A percentile compares a stretch with the other conserved stretches of the same genome.
Evolutionary conservation across 306 rosid genomes (phyloP).

Genomic region (Crataegus laevigata): DNA sequence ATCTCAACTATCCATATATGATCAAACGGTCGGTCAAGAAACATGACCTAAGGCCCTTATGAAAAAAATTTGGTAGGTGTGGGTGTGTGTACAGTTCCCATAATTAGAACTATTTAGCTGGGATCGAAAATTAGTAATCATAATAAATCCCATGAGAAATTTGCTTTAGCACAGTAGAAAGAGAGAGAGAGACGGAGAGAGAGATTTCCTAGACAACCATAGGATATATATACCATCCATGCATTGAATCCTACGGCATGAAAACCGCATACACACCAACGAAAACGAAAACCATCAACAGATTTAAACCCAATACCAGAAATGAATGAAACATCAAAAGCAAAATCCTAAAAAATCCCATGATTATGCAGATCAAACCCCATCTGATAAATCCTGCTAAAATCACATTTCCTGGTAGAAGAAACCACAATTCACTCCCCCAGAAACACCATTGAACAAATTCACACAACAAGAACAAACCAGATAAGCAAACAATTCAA

Average conservation of each 20-base stretch:
- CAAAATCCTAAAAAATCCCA: not conserved
- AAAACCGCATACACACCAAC: conserved; percentile 7
- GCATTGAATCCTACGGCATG: conserved; percentile 26
- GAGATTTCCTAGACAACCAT: conserved; percentile 4
- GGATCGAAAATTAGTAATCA: not conserved
- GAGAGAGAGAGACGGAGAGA: not conserved
- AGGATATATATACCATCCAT: conserved; percentile 21
- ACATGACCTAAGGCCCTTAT: not conserved
- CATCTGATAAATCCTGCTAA: conserved; percentile 10
- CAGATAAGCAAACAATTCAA: conserved; percentile 5
- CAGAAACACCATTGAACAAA: conserved; percentile 16
- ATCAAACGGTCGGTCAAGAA: not conserved
- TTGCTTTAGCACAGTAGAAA: not conserved
- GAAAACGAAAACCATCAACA: conserved; percentile 4
- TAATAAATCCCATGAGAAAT: not conserved
- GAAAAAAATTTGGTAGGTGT: not conserved
- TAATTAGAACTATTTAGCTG: not conserved
- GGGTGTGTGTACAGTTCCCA: not conserved
- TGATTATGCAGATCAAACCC: conserved; percentile 22
- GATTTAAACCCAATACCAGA: conserved; percentile 1
- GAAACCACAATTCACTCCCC: conserved; percentile 12
- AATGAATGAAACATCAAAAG: conserved; percentile 2
- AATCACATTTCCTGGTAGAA: not conserved
- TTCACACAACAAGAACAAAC: not conserved
- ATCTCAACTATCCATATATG: not conserved